Base-by-base conservation (phyloP, 306 rosid species). In the Alnus glutinosa region DNA sequence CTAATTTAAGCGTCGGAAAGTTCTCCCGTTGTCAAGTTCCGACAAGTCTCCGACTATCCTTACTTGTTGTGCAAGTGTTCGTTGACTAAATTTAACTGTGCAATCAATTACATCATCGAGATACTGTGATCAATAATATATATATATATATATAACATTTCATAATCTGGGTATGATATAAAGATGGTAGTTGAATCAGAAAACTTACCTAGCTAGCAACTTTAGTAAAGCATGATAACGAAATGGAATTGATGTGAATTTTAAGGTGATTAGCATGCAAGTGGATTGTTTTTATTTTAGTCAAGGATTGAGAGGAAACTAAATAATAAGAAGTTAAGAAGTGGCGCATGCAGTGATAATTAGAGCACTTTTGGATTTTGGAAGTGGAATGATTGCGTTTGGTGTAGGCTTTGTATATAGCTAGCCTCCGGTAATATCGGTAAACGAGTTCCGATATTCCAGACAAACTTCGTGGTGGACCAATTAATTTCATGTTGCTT, bases 291-390 rank as follows among this genome's bases (percentile, higher is more conserved):
- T 75, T 62, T 46, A 74, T 48, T 75, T 62, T 46, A 74, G 57
- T 55, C 67, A 78, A 69, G 36, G 37, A 78, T n/a, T 8, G 49
- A 10, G 9, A 16, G 12, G 16, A 9, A 9, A 42, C 34, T 28
- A 6, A 37, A 50, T 75, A 76, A 42, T 16, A 2, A 13, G 59
- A 68, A 5, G 7, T 42, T 42, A 4, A 5, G 44, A 70, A 37
- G 4, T 55, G 19, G 58, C 47, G 71, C 75, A 70, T 82, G 82
- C 54, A 67, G 54, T 57, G 51, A 82, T 82, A 47, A 80, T 84
- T 77, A 55, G 82, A n/a, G 13, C 36, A 73, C 77, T 77, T 19
- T 59, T 59, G 19, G 75, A 79, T 73, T 19, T 59, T 59, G 15
- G 75, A 79, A 73, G 77, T 67, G 34, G 61, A 66, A 71, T 71